Evolutionary conservation across 148 eudicot species (phyloP).

Genomic region (Cornus kousa): DNA sequence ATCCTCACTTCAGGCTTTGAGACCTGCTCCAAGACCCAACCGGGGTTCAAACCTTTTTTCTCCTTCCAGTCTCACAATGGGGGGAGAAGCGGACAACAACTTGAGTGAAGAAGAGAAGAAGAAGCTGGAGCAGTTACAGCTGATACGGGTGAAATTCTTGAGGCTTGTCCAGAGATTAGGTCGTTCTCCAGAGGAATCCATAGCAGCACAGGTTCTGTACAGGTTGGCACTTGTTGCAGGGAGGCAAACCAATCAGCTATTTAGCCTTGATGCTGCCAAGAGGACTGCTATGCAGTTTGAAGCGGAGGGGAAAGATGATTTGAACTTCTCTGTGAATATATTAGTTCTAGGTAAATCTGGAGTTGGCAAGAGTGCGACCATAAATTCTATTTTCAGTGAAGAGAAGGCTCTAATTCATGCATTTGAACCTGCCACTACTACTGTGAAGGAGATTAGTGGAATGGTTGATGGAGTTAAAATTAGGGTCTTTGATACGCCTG

Average conservation of each 20-base stretch:
- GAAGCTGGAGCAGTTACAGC: slow-evolving; percentile 71
- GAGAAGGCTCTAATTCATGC: slow-evolving; percentile 73
- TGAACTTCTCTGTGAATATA: slow-evolving; percentile 72
- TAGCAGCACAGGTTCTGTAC: slow-evolving; percentile 84
- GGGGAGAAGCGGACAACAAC: slow-evolving; percentile 46
- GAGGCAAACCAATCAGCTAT: slow-evolving; percentile 55
- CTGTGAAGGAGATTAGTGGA: slow-evolving; percentile 65
- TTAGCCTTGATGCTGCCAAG: slow-evolving; percentile 79
- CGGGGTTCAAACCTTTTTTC: slow-evolving; percentile 43
- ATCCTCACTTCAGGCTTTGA: slow-evolving; percentile 55
- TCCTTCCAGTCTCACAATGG: slow-evolving; percentile 34
- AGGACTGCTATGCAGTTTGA: slow-evolving; percentile 64
- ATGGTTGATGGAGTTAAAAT: slow-evolving; percentile 71
- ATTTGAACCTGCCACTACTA: slow-evolving; percentile 61
- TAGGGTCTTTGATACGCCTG: slow-evolving; percentile 84
- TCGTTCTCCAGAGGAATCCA: slow-evolving; percentile 69
- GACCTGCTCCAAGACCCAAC: slow-evolving; percentile 49
- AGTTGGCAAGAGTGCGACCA: slow-evolving; percentile 95
- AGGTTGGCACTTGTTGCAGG: slow-evolving; percentile 76
- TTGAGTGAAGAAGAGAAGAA: slow-evolving; percentile 79
- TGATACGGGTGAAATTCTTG: slow-evolving; percentile 75
- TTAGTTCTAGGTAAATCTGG: slow-evolving; percentile 89
- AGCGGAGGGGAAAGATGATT: slow-evolving; percentile 59
- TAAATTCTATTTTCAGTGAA: slow-evolving; percentile 86
- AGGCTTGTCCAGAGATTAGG: slow-evolving; percentile 85